These are phyloP conservation scores for Xylaria sp. DNA, from an alignment of 2,329 filamentous ascomycete genomes.

Conservation along the genomic window DNA sequence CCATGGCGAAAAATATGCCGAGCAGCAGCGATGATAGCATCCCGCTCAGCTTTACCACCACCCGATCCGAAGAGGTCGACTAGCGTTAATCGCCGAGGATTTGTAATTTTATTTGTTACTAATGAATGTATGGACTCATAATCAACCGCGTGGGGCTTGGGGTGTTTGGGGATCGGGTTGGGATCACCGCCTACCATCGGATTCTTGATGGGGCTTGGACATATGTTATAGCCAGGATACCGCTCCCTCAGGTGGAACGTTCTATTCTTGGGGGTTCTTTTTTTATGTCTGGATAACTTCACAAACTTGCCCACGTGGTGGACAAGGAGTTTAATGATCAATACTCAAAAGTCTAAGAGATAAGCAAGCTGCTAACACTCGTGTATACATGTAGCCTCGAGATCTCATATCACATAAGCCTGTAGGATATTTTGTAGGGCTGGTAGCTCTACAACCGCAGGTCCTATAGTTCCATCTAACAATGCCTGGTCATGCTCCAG, in stretches of 20 bases:
- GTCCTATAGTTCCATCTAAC: not conserved
- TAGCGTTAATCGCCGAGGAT: slow-evolving; percentile 17
- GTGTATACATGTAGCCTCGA: too few species aligned
- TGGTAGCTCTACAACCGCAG: not conserved
- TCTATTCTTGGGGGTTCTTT: not conserved
- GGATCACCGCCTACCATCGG: not conserved
- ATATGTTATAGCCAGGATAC: not conserved
- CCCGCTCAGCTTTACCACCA: slow-evolving; percentile 6
- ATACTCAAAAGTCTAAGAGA: not conserved
- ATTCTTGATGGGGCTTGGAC: not conserved
- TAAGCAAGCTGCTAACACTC: not conserved
- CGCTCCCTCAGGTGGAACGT: not conserved
- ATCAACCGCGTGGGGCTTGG: not conserved
- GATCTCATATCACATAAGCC: not conserved
- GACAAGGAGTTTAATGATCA: not conserved
- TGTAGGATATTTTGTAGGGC: not conserved
- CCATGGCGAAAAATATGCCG: slow-evolving; percentile 23
- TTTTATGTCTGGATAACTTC: not conserved
- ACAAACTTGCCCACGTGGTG: not conserved
- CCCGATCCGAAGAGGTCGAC: slow-evolving; percentile 33
- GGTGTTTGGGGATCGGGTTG: not conserved
- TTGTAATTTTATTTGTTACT: not conserved
- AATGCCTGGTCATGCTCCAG: not conserved
- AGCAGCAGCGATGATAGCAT: slow-evolving; percentile 23
- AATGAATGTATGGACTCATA: not conserved